A percentile compares a stretch with the other conserved stretches of the same genome.
phyloP scores from a whole-genome alignment of 1,139 yeast genomes.

The Pichia sp. region DNA sequence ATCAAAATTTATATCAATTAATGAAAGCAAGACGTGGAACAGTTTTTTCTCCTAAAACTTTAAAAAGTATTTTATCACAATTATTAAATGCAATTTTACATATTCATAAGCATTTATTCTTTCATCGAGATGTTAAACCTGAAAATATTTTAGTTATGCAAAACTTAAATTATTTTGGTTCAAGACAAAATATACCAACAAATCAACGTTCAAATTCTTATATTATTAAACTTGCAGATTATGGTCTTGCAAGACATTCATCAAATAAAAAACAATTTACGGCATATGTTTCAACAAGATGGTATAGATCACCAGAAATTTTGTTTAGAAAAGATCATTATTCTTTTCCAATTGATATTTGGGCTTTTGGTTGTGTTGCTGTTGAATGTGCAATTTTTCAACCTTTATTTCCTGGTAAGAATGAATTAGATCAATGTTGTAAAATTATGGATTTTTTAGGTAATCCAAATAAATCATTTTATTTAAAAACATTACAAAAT shows the following conservation, averaged over 20 bases:
- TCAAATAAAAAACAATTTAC: constrained; percentile 54
- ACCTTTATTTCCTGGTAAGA: constrained; percentile 81
- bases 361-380: constrained; percentile 92
- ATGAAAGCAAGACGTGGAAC: constrained; percentile 51
- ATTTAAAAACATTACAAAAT: neutral
- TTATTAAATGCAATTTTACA: constrained; percentile 71
- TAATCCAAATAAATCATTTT: constrained; percentile 39
- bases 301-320: constrained; percentile 96
- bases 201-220: constrained; percentile 41
- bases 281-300: constrained; percentile 85
- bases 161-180: constrained; percentile 46
- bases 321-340: constrained; percentile 61
- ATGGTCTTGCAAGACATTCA: constrained; percentile 75
- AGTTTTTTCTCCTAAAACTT: constrained; percentile 50
- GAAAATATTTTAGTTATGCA: constrained; percentile 72
- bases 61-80: constrained; percentile 64
- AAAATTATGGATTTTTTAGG: constrained; percentile 65
- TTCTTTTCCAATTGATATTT: constrained; percentile 76
- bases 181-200: constrained; percentile 37
- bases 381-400: constrained; percentile 68
- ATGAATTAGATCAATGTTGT: constrained; percentile 73
- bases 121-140: constrained; percentile 83
- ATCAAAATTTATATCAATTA: constrained; percentile 69
- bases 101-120: constrained; percentile 67
- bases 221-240: constrained; percentile 81